A percentile compares a stretch with the other conserved stretches of the same genome.
phyloP scores from a whole-genome alignment of 345 rosid species.

The Aquilaria malaccensis region DNA sequence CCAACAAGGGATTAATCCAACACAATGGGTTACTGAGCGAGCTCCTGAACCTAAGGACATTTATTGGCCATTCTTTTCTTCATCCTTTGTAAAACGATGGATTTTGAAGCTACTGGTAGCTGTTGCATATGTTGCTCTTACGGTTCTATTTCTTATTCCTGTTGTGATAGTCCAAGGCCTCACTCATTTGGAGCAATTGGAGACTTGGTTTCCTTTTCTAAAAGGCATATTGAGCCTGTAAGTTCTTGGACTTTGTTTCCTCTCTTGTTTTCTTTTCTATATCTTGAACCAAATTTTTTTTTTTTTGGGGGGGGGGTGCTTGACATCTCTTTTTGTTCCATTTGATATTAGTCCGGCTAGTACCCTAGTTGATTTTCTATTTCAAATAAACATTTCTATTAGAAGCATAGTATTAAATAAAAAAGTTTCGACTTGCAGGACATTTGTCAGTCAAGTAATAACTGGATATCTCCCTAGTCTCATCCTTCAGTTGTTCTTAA shows the following conservation, averaged over 20 bases:
- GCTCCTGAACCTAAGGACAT: constrained; percentile 88
- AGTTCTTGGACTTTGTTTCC: constrained; percentile 26
- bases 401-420: neutral
- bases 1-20: constrained; percentile 76
- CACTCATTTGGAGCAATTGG: constrained; percentile 73
- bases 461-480: constrained; percentile 96
- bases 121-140: constrained; percentile 45
- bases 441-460: constrained; percentile 58
- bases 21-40: constrained; percentile 78
- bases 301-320: too few species aligned
- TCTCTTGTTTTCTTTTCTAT: neutral
- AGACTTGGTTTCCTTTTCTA: constrained; percentile 73
- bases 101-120: constrained; percentile 47
- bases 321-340: too few species aligned
- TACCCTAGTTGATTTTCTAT: too few species aligned
- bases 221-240: constrained; percentile 55
- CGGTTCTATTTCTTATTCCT: constrained; percentile 64
- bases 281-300: too few species aligned
- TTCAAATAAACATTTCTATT: too few species aligned
- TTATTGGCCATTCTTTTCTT: constrained; percentile 88
- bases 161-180: constrained; percentile 89
- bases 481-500: constrained; percentile 54
- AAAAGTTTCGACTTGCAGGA: constrained; percentile 40
- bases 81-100: constrained; percentile 77
- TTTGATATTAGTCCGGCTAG: too few species aligned